Evolutionary conservation across 768 basidiomycete genomes (phyloP).

Genomic region (Pleurotus citrinopileatus): DNA sequence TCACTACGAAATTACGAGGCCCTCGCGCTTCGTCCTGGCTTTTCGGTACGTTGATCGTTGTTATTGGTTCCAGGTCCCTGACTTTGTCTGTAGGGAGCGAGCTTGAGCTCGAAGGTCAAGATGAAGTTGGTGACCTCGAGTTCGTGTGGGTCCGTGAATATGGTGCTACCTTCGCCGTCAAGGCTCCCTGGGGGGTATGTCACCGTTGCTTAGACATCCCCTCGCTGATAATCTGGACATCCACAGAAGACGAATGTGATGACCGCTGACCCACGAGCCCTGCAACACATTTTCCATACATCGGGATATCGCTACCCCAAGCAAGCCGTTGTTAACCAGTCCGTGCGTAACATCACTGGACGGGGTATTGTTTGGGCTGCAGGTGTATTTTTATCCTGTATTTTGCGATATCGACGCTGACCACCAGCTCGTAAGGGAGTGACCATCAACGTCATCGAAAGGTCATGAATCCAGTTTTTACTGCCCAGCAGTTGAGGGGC

Average conservation of each 20-base stretch:
- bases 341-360: constrained; percentile 21
- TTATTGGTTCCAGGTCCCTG: neutral
- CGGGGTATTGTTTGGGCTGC: constrained; percentile 26
- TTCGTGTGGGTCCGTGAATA: constrained; percentile 24
- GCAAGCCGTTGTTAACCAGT: constrained; percentile 16
- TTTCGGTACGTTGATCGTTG: neutral
- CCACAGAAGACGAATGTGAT: constrained; percentile 24
- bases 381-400: constrained; percentile 15
- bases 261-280: constrained; percentile 29
- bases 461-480: constrained; percentile 26
- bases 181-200: constrained; percentile 6
- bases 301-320: constrained; percentile 28
- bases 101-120: constrained; percentile 16
- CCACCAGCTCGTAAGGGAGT: constrained; percentile 11
- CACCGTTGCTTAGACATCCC: neutral
- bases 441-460: constrained; percentile 27
- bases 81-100: constrained; percentile 19
- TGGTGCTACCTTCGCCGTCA: constrained; percentile 20
- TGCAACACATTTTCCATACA: constrained; percentile 29
- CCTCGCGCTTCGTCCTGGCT: constrained; percentile 7
- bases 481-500: constrained; percentile 13
- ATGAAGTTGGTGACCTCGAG: constrained; percentile 27
- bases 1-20: neutral
- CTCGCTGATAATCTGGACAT: neutral
- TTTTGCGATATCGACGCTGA: too few relatives aligned